Evolutionary conservation across 2,329 filamentous ascomycete genomes (phyloP).

Genomic region (Fonsecaea nubica): DNA sequence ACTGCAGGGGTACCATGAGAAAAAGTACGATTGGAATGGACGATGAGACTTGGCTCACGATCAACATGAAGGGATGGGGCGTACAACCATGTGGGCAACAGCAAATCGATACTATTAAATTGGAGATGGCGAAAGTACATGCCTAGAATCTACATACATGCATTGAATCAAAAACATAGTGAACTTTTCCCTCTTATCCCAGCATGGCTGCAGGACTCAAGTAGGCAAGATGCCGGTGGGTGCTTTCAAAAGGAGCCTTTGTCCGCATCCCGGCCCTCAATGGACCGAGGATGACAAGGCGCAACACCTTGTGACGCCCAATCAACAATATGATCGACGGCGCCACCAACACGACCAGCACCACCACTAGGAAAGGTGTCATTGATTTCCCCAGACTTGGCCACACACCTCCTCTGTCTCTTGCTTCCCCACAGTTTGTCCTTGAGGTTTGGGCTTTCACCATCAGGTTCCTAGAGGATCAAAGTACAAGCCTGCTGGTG

Average conservation of each 20-base stretch:
- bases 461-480: not conserved
- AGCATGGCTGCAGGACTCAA: slow-evolving; percentile 4
- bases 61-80: not conserved
- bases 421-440: slow-evolving; percentile 1
- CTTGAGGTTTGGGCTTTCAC: slow-evolving; percentile 1
- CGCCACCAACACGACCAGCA: not conserved
- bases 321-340: slow-evolving; percentile 7
- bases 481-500: not conserved
- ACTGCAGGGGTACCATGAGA: slow-evolving; percentile 21
- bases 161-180: not conserved
- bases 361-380: not conserved
- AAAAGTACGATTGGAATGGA: not conserved
- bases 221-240: slow-evolving; percentile 32
- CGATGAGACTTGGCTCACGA: not conserved
- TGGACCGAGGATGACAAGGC: slow-evolving; percentile 11
- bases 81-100: not conserved
- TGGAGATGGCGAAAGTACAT: not conserved
- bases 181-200: not conserved
- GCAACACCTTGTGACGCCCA: not conserved
- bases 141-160: not conserved
- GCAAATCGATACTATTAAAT: not conserved
- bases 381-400: slow-evolving; percentile 16
- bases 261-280: not conserved
- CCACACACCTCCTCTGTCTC: not conserved
- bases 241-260: not conserved